Conservation (phyloP, 116 monocot genomes). For the Cymodocea nodosa region DNA sequence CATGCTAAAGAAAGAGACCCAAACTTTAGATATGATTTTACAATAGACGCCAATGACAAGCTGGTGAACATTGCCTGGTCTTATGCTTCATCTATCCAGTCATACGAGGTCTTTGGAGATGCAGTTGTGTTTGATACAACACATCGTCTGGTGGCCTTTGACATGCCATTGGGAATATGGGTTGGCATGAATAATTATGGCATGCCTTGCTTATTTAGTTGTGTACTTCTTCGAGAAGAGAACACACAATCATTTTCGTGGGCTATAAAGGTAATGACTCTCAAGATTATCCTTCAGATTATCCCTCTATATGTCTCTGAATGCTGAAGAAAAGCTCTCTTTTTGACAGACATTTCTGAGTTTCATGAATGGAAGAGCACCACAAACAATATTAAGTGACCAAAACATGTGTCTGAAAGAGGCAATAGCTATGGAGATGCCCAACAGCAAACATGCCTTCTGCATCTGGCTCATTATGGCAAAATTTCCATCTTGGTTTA, state of each 20-base stretch:
- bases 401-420: conserved; percentile 68
- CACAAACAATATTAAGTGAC: conserved; percentile 70
- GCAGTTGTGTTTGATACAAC: conserved; percentile 76
- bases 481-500: conserved; percentile 81
- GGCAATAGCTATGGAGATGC: conserved; percentile 54
- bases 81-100: conserved; percentile 63
- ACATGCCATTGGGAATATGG: conserved; percentile 72
- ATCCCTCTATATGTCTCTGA: background rate
- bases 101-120: conserved; percentile 74
- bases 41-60: conserved; percentile 28
- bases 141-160: conserved; percentile 46
- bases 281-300: background rate
- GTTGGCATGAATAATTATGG: conserved; percentile 87
- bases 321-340: conserved; percentile 12
- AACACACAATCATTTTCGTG: conserved; percentile 55
- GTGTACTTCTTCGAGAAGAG: conserved; percentile 64
- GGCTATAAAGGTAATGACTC: conserved; percentile 58
- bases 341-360: conserved; percentile 52
- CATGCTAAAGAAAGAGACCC: conserved; percentile 56
- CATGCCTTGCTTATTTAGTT: conserved; percentile 69
- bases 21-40: conserved; percentile 66
- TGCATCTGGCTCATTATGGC: conserved; percentile 59
- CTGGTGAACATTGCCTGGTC: conserved; percentile 87
- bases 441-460: conserved; percentile 59
- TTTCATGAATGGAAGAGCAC: conserved; percentile 75